Evolutionary conservation across 2,329 filamentous ascomycete species (phyloP), one percentile per base, ranked within the genome.

Genomic region (Colletotrichum orchidophilum): DNA sequence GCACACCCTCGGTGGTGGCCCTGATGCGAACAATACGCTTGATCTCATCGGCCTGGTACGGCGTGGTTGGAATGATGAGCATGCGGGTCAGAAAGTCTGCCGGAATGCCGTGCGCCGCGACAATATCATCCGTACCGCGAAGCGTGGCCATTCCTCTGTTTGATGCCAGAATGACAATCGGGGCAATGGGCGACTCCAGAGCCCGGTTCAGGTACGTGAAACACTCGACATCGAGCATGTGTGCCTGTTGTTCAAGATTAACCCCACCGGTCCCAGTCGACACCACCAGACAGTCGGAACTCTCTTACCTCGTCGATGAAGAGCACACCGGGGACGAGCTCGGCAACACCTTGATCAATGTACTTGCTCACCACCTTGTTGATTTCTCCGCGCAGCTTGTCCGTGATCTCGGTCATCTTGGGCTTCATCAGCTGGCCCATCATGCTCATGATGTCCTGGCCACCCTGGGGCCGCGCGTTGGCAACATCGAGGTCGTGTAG

Each of bases 381-480:
- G 86, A 99, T 98, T 85, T 99, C 96, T 66, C 90, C 87, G 72
- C 96, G 91, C 78, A 99, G 86, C 86, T 99, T 99, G 83, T 99
- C 96, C 33, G 96, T 99, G 79, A 99, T 98, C 82, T 99, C 96
- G 6, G 96, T 99, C 91, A 98, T 98, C 87, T 97, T 97, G 73
- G 96, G 96, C 88, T 98, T 98, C 95, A 98, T 98, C 79, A 99
- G 85, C 83, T 99, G 96, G 77, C 96, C 96, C 96, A 99, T 98
- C 96, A 99, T 98, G 86, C 95, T 98, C 95, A 99, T 98, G 75
- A 99, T 97, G 82, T 99, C 96, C 86, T 99, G 96, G 54, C 96
- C 96, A 63, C 96, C 96, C 85, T 98, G 95, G 5, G 96, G 96
- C 77, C 96, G 88, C 15, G 96, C 93, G 78, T 99, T 99, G 74